phyloP scores from a whole-genome alignment of 352 stramenopile species.

The Phytophthora macrochlamydospora region DNA sequence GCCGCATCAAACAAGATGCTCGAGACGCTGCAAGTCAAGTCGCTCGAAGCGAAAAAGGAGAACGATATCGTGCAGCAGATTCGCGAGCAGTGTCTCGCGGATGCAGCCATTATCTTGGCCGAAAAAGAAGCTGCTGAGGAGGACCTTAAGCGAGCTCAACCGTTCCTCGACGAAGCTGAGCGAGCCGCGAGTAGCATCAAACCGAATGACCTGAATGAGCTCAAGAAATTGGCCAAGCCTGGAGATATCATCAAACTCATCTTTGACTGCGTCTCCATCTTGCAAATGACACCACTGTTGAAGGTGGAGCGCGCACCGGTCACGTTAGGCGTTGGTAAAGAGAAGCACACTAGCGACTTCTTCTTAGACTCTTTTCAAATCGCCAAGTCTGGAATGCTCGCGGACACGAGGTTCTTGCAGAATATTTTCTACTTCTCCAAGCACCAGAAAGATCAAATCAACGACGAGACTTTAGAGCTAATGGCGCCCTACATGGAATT shows the following conservation, averaged over 20 bases:
- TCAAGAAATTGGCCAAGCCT: slow-evolving; percentile 92
- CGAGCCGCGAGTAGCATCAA: slow-evolving; percentile 87
- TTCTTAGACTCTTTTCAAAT: slow-evolving; percentile 88
- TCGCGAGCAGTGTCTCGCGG: slow-evolving; percentile 83
- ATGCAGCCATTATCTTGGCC: slow-evolving; percentile 75
- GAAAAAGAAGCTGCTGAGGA: slow-evolving; percentile 90
- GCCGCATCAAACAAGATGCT: slow-evolving; percentile 85
- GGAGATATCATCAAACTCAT: slow-evolving; percentile 94
- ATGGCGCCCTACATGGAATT: slow-evolving; percentile 92
- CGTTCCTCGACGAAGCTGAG: slow-evolving; percentile 91
- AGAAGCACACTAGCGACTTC: slow-evolving; percentile 89
- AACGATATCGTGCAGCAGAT: slow-evolving; percentile 89
- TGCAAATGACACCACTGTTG: slow-evolving; percentile 87
- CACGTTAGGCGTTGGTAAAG: slow-evolving; percentile 81
- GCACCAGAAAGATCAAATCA: slow-evolving; percentile 92
- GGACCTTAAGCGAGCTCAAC: slow-evolving; percentile 89
- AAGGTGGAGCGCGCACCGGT: slow-evolving; percentile 67
- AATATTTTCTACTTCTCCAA: slow-evolving; percentile 93
- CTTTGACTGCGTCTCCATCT: slow-evolving; percentile 90
- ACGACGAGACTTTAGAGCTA: slow-evolving; percentile 93
- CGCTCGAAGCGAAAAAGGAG: slow-evolving; percentile 90
- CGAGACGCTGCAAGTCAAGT: slow-evolving; percentile 77
- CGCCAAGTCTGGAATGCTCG: slow-evolving; percentile 85
- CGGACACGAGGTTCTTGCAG: slow-evolving; percentile 87
- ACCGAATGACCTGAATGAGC: slow-evolving; percentile 90